A percentile compares a stretch with the other conserved stretches of the same genome.
Evolutionary conservation across 2,329 filamentous ascomycete species (phyloP).

Genomic region (Coniella vitis): DNA sequence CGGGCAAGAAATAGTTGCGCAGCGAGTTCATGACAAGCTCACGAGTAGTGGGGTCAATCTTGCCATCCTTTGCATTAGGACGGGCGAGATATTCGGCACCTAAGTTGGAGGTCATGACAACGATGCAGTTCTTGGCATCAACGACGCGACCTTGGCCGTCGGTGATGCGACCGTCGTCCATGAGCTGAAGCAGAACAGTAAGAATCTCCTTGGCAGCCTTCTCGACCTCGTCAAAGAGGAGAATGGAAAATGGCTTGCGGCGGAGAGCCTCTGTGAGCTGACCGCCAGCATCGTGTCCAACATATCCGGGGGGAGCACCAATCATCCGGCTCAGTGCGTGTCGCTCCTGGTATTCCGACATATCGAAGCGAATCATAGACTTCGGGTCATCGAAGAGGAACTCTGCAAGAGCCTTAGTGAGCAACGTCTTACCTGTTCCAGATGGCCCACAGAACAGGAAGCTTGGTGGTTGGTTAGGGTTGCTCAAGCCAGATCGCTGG

Average conservation of each 20-base stretch:
- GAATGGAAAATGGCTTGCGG: constrained; percentile 91
- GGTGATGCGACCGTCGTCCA: constrained; percentile 98
- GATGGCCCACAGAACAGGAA: constrained; percentile 99
- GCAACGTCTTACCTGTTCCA: constrained; percentile 93
- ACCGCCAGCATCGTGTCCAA: constrained; percentile 91
- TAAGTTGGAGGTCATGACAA: constrained; percentile 98
- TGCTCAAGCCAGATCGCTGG: constrained; percentile 87
- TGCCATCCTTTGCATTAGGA: constrained; percentile 69
- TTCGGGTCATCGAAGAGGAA: constrained; percentile 97
- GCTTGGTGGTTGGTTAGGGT: constrained; percentile 93
- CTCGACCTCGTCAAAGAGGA: constrained; percentile 96
- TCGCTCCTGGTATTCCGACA: constrained; percentile 98
- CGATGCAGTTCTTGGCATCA: constrained; percentile 95
- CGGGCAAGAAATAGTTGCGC: constrained; percentile 93
- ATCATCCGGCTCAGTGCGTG: constrained; percentile 97
- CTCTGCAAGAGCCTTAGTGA: constrained; percentile 94
- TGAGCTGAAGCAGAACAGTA: constrained; percentile 95
- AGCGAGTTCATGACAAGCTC: constrained; percentile 89
- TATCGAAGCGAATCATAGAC: constrained; percentile 97
- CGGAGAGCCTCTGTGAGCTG: constrained; percentile 93
- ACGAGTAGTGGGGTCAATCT: constrained; percentile 75
- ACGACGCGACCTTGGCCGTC: constrained; percentile 94
- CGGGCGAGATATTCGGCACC: constrained; percentile 90
- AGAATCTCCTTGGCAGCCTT: constrained; percentile 97
- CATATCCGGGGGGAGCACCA: constrained; percentile 91